These are phyloP conservation scores for Bolboschoenoplectus hybrid DNA, from an alignment of 202 grass and related monocot species.

Conservation along the genomic window DNA sequence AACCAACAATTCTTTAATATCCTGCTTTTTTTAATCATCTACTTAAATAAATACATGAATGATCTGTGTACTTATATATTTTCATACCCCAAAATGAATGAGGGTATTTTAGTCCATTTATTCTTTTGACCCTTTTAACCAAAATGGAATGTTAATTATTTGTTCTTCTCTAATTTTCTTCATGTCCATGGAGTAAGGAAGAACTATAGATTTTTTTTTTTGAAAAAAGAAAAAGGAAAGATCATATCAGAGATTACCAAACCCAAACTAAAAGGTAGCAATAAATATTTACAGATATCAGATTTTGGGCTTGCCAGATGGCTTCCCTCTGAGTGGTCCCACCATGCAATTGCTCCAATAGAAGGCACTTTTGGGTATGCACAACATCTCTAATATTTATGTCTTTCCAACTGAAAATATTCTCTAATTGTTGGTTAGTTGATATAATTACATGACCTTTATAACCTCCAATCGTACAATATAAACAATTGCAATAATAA, in stretches of 20 bases:
- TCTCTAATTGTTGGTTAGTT: slow-evolving; percentile 1
- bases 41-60: neutral
- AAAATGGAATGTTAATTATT: neutral
- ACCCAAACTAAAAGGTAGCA: neutral
- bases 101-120: neutral
- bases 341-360: slow-evolving; percentile 90
- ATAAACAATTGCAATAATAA: neutral
- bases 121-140: neutral
- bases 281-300: slow-evolving; percentile 65
- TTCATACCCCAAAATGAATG: neutral
- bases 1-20: neutral
- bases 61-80: neutral
- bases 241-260: neutral
- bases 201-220: neutral
- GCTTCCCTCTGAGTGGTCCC: slow-evolving; percentile 91
- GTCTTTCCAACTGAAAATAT: slow-evolving; percentile 32
- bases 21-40: neutral
- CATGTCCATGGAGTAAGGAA: neutral
- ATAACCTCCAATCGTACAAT: neutral
- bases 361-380: slow-evolving; percentile 94
- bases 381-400: neutral
- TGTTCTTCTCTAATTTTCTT: neutral
- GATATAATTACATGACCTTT: slow-evolving; percentile 15
- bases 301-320: slow-evolving; percentile 94
- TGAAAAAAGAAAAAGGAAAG: neutral